Evolutionary conservation across 495 filamentous ascomycete genomes (phyloP).

Genomic region (Copromyces sp.): DNA sequence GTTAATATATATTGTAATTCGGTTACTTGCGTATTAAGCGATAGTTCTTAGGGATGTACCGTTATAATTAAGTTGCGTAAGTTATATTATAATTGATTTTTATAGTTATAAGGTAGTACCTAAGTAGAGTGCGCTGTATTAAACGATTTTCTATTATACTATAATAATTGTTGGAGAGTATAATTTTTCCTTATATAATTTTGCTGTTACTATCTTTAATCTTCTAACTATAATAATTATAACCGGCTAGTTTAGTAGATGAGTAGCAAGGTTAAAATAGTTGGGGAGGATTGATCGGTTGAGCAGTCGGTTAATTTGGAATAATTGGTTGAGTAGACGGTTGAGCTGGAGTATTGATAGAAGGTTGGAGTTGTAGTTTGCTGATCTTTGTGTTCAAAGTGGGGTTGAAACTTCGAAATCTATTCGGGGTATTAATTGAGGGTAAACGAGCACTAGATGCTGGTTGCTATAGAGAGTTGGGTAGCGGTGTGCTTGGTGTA

Average conservation of each 20-base stretch:
- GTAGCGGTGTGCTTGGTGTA: neutral
- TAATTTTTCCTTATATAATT: neutral
- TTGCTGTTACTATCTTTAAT: no score
- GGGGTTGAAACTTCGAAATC: neutral
- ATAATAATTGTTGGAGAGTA: neutral
- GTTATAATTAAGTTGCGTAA: slow-evolving; percentile 19
- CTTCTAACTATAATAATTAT: neutral
- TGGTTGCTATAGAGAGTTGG: neutral
- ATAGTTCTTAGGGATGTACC: slow-evolving; percentile 16
- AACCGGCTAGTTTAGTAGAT: neutral
- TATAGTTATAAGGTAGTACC: neutral
- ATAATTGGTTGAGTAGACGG: no score
- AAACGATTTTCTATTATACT: neutral
- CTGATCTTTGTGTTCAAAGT: no score
- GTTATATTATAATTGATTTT: neutral
- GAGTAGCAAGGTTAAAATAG: neutral
- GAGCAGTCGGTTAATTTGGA: no score
- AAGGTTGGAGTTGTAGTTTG: no score
- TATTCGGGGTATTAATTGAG: neutral
- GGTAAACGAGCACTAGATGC: neutral
- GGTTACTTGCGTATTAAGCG: neutral
- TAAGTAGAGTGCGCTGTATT: neutral
- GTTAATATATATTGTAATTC: neutral
- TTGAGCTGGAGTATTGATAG: no score
- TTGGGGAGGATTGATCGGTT: no score